Conservation (phyloP, 805 yeast genomes). For the Maudiozyma saulgeensis region DNA sequence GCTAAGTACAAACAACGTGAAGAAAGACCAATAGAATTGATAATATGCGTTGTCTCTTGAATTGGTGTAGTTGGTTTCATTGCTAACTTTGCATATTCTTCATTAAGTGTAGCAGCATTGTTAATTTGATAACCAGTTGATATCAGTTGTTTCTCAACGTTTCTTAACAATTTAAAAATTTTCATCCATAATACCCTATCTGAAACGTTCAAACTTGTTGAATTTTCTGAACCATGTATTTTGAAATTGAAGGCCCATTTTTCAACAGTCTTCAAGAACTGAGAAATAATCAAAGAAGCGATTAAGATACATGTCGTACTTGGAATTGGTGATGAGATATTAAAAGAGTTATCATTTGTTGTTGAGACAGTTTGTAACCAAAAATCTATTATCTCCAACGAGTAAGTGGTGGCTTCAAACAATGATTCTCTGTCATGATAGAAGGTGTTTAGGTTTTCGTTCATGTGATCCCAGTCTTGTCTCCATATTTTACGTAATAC, state of each 20-base stretch:
- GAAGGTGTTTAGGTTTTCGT: conserved; percentile 37
- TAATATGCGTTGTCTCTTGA: conserved; percentile 37
- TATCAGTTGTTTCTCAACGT: conserved; percentile 49
- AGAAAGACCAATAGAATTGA: conserved; percentile 41
- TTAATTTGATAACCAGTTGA: conserved; percentile 40
- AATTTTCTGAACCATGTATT: conserved; percentile 12
- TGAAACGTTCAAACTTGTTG: conserved; percentile 29
- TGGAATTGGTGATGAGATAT: conserved; percentile 57
- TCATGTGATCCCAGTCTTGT: conserved; percentile 64
- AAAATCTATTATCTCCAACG: conserved; percentile 50
- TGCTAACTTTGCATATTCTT: conserved; percentile 52
- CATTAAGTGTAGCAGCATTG: conserved; percentile 44
- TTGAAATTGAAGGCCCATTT: conserved; percentile 16
- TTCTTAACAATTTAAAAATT: conserved; percentile 49
- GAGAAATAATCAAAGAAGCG: conserved; percentile 50
- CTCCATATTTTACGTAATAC: conserved; percentile 49
- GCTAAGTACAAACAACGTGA: conserved; percentile 55
- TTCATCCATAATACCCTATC: conserved; percentile 60
- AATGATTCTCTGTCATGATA: conserved; percentile 50
- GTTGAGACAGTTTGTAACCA: conserved; percentile 60
- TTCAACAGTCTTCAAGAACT: conserved; percentile 51
- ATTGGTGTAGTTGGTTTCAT: conserved; percentile 36
- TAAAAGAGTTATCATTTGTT: not conserved
- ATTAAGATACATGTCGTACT: conserved; percentile 58
- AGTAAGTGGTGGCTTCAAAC: conserved; percentile 50